Evolutionary conservation across 768 basidiomycete genomes (phyloP).

Genomic region (Amanita rimosa): DNA sequence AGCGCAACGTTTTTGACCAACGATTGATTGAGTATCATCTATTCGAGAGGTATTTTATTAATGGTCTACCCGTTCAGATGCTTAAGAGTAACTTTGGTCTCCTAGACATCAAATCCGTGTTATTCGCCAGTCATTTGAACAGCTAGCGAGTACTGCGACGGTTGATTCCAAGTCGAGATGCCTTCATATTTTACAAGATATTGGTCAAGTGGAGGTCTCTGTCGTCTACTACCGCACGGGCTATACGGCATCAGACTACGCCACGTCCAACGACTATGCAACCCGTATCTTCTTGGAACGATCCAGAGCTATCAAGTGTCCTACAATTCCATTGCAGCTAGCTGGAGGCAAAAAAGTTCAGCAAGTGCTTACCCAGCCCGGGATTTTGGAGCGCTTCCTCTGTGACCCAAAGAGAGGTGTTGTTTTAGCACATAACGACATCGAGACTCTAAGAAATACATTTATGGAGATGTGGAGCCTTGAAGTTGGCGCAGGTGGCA

Average conservation of each 20-base stretch:
- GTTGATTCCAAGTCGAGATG: conserved; percentile 35
- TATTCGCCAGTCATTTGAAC: conserved; percentile 64
- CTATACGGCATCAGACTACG: conserved; percentile 78
- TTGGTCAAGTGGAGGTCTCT: conserved; percentile 54
- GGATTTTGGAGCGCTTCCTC: conserved; percentile 68
- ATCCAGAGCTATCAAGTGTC: conserved; percentile 86
- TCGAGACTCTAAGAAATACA: conserved; percentile 50
- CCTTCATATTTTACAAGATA: conserved; percentile 28
- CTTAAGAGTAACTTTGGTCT: not conserved
- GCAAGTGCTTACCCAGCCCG: conserved; percentile 67
- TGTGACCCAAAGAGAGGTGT: conserved; percentile 25
- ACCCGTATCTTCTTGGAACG: conserved; percentile 74
- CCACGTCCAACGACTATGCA: conserved; percentile 48
- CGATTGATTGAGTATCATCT: conserved; percentile 81
- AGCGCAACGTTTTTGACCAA: conserved; percentile 95
- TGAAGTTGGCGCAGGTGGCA: conserved; percentile 30
- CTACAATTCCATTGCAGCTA: conserved; percentile 82
- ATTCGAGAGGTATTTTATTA: conserved; percentile 48
- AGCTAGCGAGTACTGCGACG: conserved; percentile 48
- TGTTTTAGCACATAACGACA: conserved; percentile 23
- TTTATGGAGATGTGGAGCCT: conserved; percentile 92
- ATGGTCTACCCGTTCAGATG: not conserved
- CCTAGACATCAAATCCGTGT: conserved; percentile 64
- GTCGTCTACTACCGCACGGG: conserved; percentile 87
- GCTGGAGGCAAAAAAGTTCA: conserved; percentile 96